Evolutionary conservation across 2,329 filamentous ascomycete species (phyloP), one percentile per base, ranked within the genome.

Genomic region (Calcarisporium arbuscula): DNA sequence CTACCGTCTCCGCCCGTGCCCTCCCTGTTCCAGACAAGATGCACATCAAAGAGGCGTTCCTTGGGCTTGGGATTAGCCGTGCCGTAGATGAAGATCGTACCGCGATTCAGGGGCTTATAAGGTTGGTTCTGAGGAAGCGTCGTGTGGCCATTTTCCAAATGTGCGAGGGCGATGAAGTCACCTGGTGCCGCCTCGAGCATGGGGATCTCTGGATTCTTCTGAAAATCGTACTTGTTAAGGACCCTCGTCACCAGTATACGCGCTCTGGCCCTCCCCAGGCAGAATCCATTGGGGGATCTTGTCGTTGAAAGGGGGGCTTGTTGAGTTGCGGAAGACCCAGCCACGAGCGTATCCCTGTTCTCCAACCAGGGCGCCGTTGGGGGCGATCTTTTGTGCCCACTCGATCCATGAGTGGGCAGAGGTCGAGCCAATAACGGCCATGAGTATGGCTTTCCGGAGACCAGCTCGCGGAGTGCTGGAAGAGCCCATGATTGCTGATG

Each of bases 351-450:
- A 95, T 20, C 90, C 90, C 17, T 74, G 65, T 7, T 70, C 57
- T 19, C 83, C 83, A 15, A 80, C 65, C 54, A 88, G 86, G 21
- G 77, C 77, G 35, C 88, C 89, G 49, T 87, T 83, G 19, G 74
- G 57, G 34, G 78, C 75, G 54, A 95, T 79, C 38, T 78, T 76
- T 42, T 69, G 74, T 32, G 90, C 67, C 49, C 81, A 68, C 60
- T 95, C 88, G 30, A 90, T 72, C 89, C 89, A 95, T 14, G 79
- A 82, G 61, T 95, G 90, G 22, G 77, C 80, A 18, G 46, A 46
- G 21, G 51, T 57, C 6, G 47, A 34, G 22, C 39, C 39, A 8
- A 42, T 45, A 30, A 64, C 43, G 25, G 62, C 51, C 18, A 62
- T 43, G 20, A 65, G 39, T 5, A 48, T 34, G 25, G 47, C 39